These are phyloP conservation scores for Ceratobasidium sp. DNA, from an alignment of 1,284 basidiomycete species.

Conservation along the genomic window DNA sequence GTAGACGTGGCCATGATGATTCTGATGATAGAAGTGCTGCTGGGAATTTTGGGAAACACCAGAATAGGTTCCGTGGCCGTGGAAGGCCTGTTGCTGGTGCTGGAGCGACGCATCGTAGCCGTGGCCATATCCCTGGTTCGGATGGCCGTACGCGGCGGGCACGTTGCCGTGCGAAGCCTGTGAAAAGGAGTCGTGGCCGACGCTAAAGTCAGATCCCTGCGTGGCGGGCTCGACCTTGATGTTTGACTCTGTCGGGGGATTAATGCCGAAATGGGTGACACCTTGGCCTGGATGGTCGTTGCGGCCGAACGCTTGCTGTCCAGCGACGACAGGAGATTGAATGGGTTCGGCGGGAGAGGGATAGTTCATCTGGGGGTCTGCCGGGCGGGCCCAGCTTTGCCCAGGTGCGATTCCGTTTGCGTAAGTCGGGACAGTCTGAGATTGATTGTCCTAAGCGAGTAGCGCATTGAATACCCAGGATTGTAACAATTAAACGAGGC, in stretches of 20 bases:
- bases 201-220: no score
- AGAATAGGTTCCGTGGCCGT: neutral
- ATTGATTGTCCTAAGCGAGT: neutral
- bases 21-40: neutral
- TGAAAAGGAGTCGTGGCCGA: no score
- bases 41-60: neutral
- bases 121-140: no score
- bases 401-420: neutral
- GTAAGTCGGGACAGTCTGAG: neutral
- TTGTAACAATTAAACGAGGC: neutral
- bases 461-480: no score
- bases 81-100: neutral
- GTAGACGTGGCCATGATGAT: neutral
- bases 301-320: no score
- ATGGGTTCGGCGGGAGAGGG: neutral
- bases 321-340: no score
- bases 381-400: constrained; percentile 5
- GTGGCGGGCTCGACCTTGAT: no score
- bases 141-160: no score
- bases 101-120: neutral
- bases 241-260: no score
- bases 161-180: no score
- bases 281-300: no score
- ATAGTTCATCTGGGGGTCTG: neutral
- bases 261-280: no score